Base-by-base conservation (phyloP, 108 stramenopile genomes). In the Poteriospumella lacustris region DNA sequence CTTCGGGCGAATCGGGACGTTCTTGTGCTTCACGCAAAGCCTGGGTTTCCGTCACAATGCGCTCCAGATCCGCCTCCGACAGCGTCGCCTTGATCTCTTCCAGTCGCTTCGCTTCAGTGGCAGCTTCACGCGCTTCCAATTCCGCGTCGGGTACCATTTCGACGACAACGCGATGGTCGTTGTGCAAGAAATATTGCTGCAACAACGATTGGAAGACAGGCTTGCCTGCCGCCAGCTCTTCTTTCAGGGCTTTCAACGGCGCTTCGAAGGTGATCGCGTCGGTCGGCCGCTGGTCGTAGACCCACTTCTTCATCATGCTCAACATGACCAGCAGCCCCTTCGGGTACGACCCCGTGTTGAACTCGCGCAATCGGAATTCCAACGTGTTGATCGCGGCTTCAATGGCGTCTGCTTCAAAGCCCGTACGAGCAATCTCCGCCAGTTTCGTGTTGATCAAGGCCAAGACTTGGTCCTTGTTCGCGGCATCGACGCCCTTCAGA, bases 281-380 rank as follows among this genome's bases (percentile, higher is more conserved):
- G 2, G 91, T 90, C 0, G 97, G 97, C 58, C 86, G 83, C 12
- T 67, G 47, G 77, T 94, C 94, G 80, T 97, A 96, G 52, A 97
- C 73, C 97, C 97, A 97, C 68, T 93, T 87, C 52, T 75, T 70
- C 91, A 96, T 94, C 59, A 90, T 86, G 28, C 95, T 94, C 36
- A 97, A 86, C 97, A 97, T 97, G 81, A 97, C 88, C 59, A 86
- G 89, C 0, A 97, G 85, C 33, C 94, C 94, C 85, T 92, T 92
- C 72, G 97, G 97, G 82, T 94, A 97, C 2, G 91, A 91, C 77
- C 97, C 97, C 33, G 95, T 96, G 84, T 97, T 97, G 89, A 96
- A 97, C 80, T 97, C 97, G 52, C 97, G 87, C 77, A 97, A 80
- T 67, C 88, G 77, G 77, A 97, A 97, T 83, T 97, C 95, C 77